phyloP scores from a whole-genome alignment of 371 early-diverging fungal species.

The Coemansia sp. region DNA sequence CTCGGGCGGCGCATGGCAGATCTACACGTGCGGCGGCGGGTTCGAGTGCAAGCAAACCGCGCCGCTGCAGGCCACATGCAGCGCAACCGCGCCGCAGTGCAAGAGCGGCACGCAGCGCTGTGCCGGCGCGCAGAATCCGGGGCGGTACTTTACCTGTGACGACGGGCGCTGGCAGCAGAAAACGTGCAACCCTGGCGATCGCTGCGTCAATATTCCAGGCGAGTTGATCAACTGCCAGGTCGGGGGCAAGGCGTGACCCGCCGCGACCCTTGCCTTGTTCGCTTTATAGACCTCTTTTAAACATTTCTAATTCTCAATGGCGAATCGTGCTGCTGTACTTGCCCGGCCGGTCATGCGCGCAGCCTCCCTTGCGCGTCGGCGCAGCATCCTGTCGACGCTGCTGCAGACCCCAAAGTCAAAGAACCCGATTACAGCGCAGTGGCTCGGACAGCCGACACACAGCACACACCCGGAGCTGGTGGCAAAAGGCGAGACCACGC shows the following conservation, averaged over 20 bases:
- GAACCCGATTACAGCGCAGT: constrained; percentile 44
- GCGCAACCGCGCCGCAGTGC: constrained; percentile 26
- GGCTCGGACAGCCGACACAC: constrained; percentile 74
- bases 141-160: constrained; percentile 20
- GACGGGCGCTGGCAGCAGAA: constrained; percentile 31
- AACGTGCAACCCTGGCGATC: constrained; percentile 29
- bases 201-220: constrained; percentile 43
- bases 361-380: not conserved
- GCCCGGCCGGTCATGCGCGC: not conserved
- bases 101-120: constrained; percentile 26
- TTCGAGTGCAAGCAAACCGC: constrained; percentile 27
- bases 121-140: constrained; percentile 11
- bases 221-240: constrained; percentile 37
- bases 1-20: constrained; percentile 28
- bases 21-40: constrained; percentile 43
- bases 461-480: constrained; percentile 82
- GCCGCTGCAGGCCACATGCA: constrained; percentile 32
- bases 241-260: not conserved
- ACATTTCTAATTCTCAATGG: not conserved
- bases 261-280: not conserved
- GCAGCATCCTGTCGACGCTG: constrained; percentile 13
- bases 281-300: not conserved
- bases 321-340: not conserved
- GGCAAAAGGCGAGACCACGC: constrained; percentile 76
- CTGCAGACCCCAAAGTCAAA: constrained; percentile 44